phyloP scores from a whole-genome alignment of 192 early-diverging fungal species.

The Rhizophagus prolifer region DNA sequence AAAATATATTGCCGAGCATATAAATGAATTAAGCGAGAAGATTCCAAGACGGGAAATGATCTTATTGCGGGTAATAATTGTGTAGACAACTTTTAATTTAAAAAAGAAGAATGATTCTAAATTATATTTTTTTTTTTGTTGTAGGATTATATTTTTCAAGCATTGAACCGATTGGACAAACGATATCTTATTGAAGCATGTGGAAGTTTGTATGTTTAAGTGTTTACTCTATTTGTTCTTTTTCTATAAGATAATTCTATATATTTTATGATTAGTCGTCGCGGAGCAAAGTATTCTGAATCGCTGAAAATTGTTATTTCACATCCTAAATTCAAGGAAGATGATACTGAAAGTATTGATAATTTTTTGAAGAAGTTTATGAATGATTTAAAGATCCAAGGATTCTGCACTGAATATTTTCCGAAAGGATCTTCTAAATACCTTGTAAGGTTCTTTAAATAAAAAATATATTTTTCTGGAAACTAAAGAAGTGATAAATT shows the following conservation, averaged over 20 bases:
- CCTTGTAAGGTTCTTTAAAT: not conserved
- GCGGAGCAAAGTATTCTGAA: not conserved
- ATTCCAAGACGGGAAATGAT: slow-evolving; percentile 23
- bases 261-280: slow-evolving; percentile 16
- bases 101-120: not conserved
- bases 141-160: not conserved
- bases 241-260: not conserved
- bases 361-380: not conserved
- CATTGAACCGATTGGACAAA: slow-evolving; percentile 1
- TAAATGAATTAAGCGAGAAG: slow-evolving; percentile 16
- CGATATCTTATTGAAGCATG: slow-evolving; percentile 15
- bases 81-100: not conserved
- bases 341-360: not conserved
- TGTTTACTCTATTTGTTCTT: not conserved
- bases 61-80: not conserved
- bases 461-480: not conserved
- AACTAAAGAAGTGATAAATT: not conserved
- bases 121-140: not conserved
- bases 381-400: not conserved
- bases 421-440: slow-evolving; percentile 11
- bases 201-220: slow-evolving; percentile 28
- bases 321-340: slow-evolving; percentile 16
- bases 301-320: slow-evolving; percentile 16
- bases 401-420: slow-evolving; percentile 30
- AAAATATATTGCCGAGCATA: not conserved